Evolutionary conservation across 768 basidiomycete species (phyloP).

Genomic region (Candolleomyces eurysporus): DNA sequence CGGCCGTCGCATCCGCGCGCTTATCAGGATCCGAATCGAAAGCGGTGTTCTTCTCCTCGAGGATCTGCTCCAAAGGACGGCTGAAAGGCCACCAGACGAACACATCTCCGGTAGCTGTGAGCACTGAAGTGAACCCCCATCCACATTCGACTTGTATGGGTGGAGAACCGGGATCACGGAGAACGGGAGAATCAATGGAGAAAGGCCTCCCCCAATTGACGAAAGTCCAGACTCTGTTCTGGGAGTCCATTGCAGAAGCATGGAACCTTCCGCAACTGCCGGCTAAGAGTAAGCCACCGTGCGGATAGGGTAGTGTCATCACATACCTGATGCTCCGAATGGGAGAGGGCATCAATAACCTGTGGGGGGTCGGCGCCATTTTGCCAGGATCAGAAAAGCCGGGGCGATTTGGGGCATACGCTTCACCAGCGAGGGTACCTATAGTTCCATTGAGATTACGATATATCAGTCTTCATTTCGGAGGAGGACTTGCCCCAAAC

Average conservation of each 20-base stretch:
- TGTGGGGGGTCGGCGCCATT: constrained; percentile 50
- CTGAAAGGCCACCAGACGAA: constrained; percentile 73
- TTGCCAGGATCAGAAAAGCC: constrained; percentile 59
- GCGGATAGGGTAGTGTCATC: background rate
- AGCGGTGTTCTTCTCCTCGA: constrained; percentile 37
- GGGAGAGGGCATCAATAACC: constrained; percentile 53
- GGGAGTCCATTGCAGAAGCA: constrained; percentile 59
- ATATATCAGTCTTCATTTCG: background rate
- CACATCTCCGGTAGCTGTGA: constrained; percentile 70
- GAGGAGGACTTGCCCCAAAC: constrained; percentile 67
- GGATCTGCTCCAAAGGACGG: constrained; percentile 36
- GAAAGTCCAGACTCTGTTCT: constrained; percentile 70
- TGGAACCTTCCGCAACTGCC: constrained; percentile 77
- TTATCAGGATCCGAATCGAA: constrained; percentile 45
- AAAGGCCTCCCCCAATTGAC: constrained; percentile 79
- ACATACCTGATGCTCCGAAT: constrained; percentile 65
- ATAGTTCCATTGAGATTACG: background rate
- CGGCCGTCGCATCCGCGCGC: constrained; percentile 30
- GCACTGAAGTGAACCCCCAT: constrained; percentile 74
- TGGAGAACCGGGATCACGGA: constrained; percentile 41
- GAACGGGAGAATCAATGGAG: constrained; percentile 47
- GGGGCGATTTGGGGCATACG: constrained; percentile 39
- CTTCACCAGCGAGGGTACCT: constrained; percentile 62
- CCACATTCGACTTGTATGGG: constrained; percentile 73
- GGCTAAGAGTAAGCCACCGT: background rate